Percentiles rank a stretch among this genome's conserved stretches.
Conservation (phyloP, 805 yeast genomes). For the Pichia gijzeniarum region DNA sequence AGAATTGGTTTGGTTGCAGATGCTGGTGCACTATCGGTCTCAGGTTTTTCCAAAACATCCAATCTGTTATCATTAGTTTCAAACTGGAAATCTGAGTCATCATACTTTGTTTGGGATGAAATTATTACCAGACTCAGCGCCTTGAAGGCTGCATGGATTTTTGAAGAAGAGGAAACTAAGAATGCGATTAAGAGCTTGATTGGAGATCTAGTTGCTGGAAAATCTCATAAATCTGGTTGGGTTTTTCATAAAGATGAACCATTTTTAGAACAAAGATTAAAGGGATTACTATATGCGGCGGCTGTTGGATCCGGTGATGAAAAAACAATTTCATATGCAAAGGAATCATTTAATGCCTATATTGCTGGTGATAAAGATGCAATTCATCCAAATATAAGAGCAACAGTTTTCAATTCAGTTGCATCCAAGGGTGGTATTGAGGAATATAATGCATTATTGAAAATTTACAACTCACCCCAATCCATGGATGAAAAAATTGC, state of each 20-base stretch:
- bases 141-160: constrained; percentile 31
- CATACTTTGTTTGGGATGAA: constrained; percentile 54
- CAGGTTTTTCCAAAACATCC: constrained; percentile 40
- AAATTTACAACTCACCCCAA: constrained; percentile 44
- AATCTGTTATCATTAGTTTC: constrained; percentile 42
- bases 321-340: constrained; percentile 28
- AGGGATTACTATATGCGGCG: constrained; percentile 37
- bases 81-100: constrained; percentile 33
- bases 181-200: constrained; percentile 31
- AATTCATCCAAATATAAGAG: constrained; percentile 42
- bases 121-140: constrained; percentile 37
- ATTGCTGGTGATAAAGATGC: constrained; percentile 24
- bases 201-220: constrained; percentile 23
- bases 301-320: constrained; percentile 38
- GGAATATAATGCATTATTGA: constrained; percentile 36
- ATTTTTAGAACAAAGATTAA: constrained; percentile 32
- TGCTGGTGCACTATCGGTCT: constrained; percentile 41
- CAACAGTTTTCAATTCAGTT: constrained; percentile 39
- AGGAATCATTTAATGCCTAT: constrained; percentile 25
- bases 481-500: constrained; percentile 53
- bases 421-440: constrained; percentile 34
- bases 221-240: constrained; percentile 58
- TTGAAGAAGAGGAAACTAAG: constrained; percentile 32
- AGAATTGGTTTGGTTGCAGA: constrained; percentile 54
- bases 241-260: constrained; percentile 74